Evolutionary conservation across 306 rosid species (phyloP).

Genomic region (Corylus americana): DNA sequence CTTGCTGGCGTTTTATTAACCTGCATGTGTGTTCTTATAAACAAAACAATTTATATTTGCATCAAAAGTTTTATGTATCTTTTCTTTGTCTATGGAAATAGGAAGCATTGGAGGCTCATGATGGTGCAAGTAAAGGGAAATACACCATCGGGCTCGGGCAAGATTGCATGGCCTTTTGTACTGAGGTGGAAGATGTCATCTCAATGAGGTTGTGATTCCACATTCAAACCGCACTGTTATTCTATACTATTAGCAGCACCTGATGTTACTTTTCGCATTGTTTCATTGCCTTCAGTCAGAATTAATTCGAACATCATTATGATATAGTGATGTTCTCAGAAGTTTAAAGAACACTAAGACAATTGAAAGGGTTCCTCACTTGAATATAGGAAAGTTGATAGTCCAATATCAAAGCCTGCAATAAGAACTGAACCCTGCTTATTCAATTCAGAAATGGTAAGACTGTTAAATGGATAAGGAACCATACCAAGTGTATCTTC

Average conservation of each 20-base stretch:
- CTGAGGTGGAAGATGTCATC: constrained; percentile 94
- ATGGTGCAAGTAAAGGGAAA: constrained; percentile 95
- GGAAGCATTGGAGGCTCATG: constrained; percentile 96
- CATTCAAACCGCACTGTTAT: constrained; percentile 19
- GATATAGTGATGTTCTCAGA: constrained; percentile 4
- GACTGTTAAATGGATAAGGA: neutral
- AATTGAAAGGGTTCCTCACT: constrained; percentile 1
- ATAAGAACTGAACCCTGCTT: constrained; percentile 9
- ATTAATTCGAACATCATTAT: neutral
- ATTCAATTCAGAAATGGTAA: constrained; percentile 5
- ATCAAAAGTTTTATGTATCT: constrained; percentile 17
- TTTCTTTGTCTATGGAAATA: constrained; percentile 26
- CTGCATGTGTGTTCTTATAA: neutral
- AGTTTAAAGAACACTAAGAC: constrained; percentile 12
- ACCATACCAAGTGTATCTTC: constrained; percentile 1
- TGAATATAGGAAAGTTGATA: constrained; percentile 7
- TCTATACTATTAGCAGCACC: neutral
- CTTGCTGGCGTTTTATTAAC: constrained; percentile 4
- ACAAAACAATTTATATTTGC: constrained; percentile 9
- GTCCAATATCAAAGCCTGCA: constrained; percentile 2
- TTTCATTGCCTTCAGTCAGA: constrained; percentile 8
- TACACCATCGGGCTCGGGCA: constrained; percentile 98
- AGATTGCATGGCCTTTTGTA: constrained; percentile 95
- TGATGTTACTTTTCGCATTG: neutral
- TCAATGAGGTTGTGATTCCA: constrained; percentile 78